Evolutionary conservation across 176 grass and related monocot genomes (phyloP).

Genomic region (Coix lacrymajobi): DNA sequence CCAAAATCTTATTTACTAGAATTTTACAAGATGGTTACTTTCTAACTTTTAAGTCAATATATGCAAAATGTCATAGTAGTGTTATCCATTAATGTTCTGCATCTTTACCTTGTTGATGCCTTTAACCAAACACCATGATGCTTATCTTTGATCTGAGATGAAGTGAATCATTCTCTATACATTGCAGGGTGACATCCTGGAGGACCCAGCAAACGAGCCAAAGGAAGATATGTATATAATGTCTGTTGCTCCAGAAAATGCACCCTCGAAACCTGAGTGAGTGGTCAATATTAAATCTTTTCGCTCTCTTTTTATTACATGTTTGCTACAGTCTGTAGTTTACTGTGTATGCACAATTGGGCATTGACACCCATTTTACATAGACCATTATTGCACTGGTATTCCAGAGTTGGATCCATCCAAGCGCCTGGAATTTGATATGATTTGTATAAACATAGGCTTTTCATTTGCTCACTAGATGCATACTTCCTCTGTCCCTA

Average conservation of each 20-base stretch:
- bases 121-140: neutral
- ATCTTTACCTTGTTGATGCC: neutral
- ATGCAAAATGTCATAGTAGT: neutral
- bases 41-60: neutral
- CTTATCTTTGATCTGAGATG: neutral
- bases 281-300: slow-evolving; percentile 1
- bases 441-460: neutral
- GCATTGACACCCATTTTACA: neutral
- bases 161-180: neutral
- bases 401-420: neutral
- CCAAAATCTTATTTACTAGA: neutral
- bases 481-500: too few species aligned
- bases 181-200: slow-evolving; percentile 93
- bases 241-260: slow-evolving; percentile 78
- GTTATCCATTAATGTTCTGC: neutral
- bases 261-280: slow-evolving; percentile 79
- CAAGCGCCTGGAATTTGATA: neutral
- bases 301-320: neutral
- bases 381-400: neutral
- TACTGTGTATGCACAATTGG: neutral
- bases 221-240: slow-evolving; percentile 99
- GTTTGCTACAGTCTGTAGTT: neutral
- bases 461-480: neutral
- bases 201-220: slow-evolving; percentile 90
- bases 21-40: neutral